Conservation (phyloP, 2,329 filamentous ascomycete species). For the Cercospora sp. region DNA sequence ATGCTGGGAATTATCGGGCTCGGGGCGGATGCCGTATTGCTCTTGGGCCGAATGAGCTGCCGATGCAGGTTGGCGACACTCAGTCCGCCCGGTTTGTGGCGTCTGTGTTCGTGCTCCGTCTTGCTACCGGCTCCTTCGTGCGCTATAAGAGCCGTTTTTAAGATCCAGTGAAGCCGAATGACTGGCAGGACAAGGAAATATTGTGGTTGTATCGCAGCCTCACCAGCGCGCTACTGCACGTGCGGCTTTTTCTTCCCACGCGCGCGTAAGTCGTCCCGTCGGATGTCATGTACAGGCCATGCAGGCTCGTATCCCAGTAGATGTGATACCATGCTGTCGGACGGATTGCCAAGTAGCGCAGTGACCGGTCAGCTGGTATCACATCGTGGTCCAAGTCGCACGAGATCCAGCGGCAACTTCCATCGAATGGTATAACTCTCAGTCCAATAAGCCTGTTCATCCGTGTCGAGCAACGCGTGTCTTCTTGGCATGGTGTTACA, state of each 20-base stretch:
- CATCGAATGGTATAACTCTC: background rate
- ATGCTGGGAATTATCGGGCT: background rate
- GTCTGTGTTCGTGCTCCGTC: background rate
- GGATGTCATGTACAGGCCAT: background rate
- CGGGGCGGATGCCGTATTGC: background rate
- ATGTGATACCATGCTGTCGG: background rate
- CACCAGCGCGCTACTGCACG: background rate
- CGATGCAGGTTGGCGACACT: background rate
- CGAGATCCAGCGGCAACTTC: background rate
- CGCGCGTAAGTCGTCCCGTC: background rate
- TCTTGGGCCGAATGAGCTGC: background rate
- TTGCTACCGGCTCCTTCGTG: background rate
- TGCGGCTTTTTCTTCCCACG: conserved; percentile 1
- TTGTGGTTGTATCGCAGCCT: background rate
- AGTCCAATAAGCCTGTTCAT: background rate
- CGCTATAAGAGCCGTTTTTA: background rate
- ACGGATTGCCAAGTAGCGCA: background rate
- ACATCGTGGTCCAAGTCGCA: background rate
- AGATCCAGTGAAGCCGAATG: background rate
- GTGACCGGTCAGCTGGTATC: background rate
- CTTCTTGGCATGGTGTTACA: background rate
- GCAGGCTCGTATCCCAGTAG: background rate
- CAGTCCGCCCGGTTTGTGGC: background rate
- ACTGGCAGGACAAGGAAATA: background rate
- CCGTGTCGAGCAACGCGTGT: background rate